These are phyloP conservation scores for Pyracantha coccinea DNA, from an alignment of 331 rosid species.

Conservation along the genomic window DNA sequence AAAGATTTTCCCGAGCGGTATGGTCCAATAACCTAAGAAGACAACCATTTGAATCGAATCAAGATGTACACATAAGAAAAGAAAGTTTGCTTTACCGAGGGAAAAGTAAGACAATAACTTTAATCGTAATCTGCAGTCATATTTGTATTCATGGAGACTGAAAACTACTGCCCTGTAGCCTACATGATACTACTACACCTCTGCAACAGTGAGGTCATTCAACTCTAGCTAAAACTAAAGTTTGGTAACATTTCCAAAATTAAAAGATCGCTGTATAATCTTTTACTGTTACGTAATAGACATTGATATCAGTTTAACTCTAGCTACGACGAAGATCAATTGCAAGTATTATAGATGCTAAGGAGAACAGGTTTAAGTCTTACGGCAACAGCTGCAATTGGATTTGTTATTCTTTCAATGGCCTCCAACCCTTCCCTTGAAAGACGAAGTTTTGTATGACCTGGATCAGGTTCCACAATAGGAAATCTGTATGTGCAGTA, in stretches of 20 bases:
- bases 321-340: background rate
- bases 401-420: conserved; percentile 66
- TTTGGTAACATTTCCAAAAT: background rate
- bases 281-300: background rate
- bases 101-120: background rate
- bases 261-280: background rate
- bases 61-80: conserved; percentile 3
- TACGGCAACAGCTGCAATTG: conserved; percentile 90
- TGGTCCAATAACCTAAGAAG: conserved; percentile 88
- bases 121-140: background rate
- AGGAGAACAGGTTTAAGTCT: conserved; percentile 18
- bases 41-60: conserved; percentile 16
- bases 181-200: background rate
- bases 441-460: conserved; percentile 87
- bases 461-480: conserved; percentile 90
- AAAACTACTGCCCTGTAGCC: background rate
- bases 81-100: background rate
- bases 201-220: background rate
- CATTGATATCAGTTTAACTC: background rate
- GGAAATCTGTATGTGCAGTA: conserved; percentile 53
- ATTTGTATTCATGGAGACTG: background rate
- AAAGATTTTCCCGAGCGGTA: conserved; percentile 96
- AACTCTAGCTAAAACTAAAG: background rate
- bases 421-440: conserved; percentile 89
- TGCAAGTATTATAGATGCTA: background rate